These are phyloP conservation scores for Aspergillus chevalieri DNA, from an alignment of 2,329 filamentous ascomycete species.

Conservation along the genomic window DNA sequence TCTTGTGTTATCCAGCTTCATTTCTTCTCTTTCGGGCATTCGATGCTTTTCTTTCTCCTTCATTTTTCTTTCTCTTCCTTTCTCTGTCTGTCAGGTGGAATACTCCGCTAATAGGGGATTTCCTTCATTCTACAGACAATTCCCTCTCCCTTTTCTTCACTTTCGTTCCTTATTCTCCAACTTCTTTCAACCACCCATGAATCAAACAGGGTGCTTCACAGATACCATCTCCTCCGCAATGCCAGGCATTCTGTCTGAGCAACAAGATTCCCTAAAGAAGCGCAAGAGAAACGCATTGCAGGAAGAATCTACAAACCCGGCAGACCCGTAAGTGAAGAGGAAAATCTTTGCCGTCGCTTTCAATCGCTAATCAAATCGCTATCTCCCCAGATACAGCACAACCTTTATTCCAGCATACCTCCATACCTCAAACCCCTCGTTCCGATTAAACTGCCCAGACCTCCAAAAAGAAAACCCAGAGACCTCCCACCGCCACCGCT, in stretches of 20 bases:
- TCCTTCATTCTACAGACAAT: no score
- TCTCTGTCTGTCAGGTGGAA: background rate
- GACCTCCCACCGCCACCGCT: slow-evolving; percentile 5
- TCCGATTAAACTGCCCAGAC: slow-evolving; percentile 9
- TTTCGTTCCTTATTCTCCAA: background rate
- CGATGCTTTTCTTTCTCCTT: background rate
- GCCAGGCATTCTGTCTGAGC: slow-evolving; percentile 7
- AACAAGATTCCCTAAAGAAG: slow-evolving; percentile 15
- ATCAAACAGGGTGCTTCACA: slow-evolving; percentile 1
- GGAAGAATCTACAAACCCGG: slow-evolving; percentile 9
- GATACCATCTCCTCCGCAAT: slow-evolving; percentile 5
- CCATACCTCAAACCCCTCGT: slow-evolving; percentile 10
- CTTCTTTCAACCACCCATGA: slow-evolving; percentile 1
- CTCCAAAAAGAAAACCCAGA: slow-evolving; percentile 8
- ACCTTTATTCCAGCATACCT: slow-evolving; percentile 10
- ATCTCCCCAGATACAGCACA: background rate
- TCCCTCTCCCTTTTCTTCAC: background rate
- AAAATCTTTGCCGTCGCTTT: background rate
- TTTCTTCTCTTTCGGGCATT: background rate
- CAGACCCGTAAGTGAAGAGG: slow-evolving; percentile 8
- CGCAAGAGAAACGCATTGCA: slow-evolving; percentile 18
- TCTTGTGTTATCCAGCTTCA: background rate
- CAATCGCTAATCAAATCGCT: background rate
- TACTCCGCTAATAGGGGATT: no score
- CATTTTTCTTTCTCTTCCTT: background rate